Evolutionary conservation across 345 rosid species (phyloP).

Genomic region (Capsella bursapastoris): DNA sequence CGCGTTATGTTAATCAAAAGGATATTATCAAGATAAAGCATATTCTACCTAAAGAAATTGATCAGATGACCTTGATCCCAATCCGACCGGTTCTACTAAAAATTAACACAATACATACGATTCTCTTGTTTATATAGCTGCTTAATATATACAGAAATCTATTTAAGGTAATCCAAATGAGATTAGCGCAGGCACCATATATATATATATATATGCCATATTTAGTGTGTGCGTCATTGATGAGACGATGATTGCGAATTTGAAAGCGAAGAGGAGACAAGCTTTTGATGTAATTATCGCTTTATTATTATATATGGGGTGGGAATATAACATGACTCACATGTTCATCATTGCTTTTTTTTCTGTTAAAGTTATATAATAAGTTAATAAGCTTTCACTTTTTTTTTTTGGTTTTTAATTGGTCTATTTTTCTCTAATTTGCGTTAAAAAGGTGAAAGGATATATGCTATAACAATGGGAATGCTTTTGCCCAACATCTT

Average conservation of each 20-base stretch:
- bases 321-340: constrained; percentile 48
- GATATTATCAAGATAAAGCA: neutral
- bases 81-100: neutral
- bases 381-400: constrained; percentile 38
- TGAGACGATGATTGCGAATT: constrained; percentile 43
- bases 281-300: constrained; percentile 29
- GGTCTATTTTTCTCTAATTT: constrained; percentile 35
- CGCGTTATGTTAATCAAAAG: neutral
- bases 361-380: constrained; percentile 31
- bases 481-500: constrained; percentile 38
- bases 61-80: constrained; percentile 4
- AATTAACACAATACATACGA: neutral
- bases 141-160: neutral
- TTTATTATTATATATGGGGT: constrained; percentile 33
- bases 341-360: constrained; percentile 43
- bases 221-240: constrained; percentile 35
- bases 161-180: constrained; percentile 9
- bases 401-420: neutral
- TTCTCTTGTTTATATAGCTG: neutral
- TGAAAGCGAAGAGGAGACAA: constrained; percentile 47
- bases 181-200: constrained; percentile 20
- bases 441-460: constrained; percentile 37
- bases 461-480: constrained; percentile 43
- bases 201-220: neutral
- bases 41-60: neutral